Percentiles rank a stretch among this genome's conserved stretches.
phyloP scores from a whole-genome alignment of 768 basidiomycete species.

The Amanita jacksonii region DNA sequence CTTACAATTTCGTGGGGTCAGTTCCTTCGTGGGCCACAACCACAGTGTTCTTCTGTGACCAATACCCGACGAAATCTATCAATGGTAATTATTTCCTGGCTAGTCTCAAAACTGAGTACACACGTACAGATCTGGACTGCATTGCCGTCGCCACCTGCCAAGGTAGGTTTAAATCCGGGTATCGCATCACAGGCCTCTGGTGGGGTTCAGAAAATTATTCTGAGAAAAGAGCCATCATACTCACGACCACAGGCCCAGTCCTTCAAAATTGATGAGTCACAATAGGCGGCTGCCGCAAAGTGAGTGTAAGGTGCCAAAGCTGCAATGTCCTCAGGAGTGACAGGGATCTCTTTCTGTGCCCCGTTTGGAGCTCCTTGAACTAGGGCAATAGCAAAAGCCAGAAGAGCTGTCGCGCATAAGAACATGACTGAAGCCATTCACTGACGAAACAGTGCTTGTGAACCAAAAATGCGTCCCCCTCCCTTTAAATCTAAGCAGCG shows the following conservation, averaged over 20 bases:
- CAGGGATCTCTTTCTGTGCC: slow-evolving; percentile 13
- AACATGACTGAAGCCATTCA: too few relatives aligned
- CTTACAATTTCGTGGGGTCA: slow-evolving; percentile 44
- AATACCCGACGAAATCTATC: too few relatives aligned
- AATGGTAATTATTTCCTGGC: slow-evolving; percentile 26
- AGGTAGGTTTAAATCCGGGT: slow-evolving; percentile 29
- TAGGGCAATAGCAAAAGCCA: background rate
- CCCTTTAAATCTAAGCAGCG: too few relatives aligned
- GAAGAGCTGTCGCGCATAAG: background rate
- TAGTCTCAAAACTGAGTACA: slow-evolving; percentile 5
- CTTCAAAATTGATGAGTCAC: slow-evolving; percentile 25
- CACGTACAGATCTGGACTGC: slow-evolving; percentile 36
- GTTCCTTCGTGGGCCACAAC: slow-evolving; percentile 57
- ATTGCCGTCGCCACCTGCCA: slow-evolving; percentile 43
- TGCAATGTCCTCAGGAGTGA: slow-evolving; percentile 23
- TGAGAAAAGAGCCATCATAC: slow-evolving; percentile 1
- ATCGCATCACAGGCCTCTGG: slow-evolving; percentile 32
- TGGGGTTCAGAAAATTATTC: background rate
- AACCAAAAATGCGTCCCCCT: too few relatives aligned
- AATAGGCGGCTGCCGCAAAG: slow-evolving; percentile 50
- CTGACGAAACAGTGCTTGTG: too few relatives aligned
- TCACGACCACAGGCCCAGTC: slow-evolving; percentile 38
- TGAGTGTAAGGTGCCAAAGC: slow-evolving; percentile 35
- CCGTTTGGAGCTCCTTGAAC: slow-evolving; percentile 10
- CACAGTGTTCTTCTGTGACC: slow-evolving; percentile 37